A percentile compares a stretch with the other conserved stretches of the same genome.
Evolutionary conservation across 1,139 yeast species (phyloP).

Genomic region (Suhomyces guaymorum): DNA sequence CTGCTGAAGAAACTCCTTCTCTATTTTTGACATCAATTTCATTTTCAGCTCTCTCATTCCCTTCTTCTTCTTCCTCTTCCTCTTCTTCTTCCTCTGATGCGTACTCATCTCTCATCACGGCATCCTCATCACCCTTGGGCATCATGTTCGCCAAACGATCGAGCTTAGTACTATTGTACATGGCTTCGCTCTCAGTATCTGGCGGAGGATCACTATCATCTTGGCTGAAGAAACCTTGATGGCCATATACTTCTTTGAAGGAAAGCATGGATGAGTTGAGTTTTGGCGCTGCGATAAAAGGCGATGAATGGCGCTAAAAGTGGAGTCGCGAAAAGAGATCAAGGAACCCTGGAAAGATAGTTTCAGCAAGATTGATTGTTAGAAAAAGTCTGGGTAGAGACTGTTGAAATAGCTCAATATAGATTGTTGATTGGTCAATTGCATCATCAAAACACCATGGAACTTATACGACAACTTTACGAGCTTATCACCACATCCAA

Average conservation of each 20-base stretch:
- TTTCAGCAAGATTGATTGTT: neutral
- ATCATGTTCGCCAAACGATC: constrained; percentile 21
- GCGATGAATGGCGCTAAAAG: no score
- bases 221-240: constrained; percentile 7
- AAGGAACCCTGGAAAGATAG: neutral
- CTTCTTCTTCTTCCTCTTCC: neutral
- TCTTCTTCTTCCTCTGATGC: neutral
- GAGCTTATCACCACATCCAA: constrained; percentile 15
- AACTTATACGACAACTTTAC: constrained; percentile 18
- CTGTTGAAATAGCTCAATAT: no score
- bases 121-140: constrained; percentile 1
- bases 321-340: no score
- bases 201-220: constrained; percentile 29
- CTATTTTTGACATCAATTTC: neutral
- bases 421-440: neutral
- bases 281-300: no score
- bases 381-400: no score
- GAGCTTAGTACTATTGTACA: constrained; percentile 32
- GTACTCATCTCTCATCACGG: constrained; percentile 1
- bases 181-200: constrained; percentile 35
- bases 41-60: neutral
- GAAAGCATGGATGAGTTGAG: constrained; percentile 4
- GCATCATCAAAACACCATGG: constrained; percentile 2
- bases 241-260: constrained; percentile 8
- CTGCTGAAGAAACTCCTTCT: neutral